phyloP scores from a whole-genome alignment of 192 early-diverging fungal genomes.

The Funneliformis mosseae region DNA sequence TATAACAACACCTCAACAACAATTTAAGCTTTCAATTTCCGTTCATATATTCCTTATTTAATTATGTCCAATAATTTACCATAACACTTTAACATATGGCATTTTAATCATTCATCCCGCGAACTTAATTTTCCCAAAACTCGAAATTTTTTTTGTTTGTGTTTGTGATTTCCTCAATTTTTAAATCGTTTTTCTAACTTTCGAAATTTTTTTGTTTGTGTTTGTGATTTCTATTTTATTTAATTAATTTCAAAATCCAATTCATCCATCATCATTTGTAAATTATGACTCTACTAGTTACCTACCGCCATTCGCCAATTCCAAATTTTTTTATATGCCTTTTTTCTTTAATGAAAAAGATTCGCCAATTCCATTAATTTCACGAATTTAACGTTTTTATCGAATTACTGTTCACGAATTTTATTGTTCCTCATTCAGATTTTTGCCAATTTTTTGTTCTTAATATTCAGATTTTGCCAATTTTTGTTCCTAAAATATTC shows the following conservation, averaged over 20 bases:
- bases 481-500: neutral
- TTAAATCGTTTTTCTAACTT: neutral
- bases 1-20: neutral
- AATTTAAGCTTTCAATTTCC: neutral
- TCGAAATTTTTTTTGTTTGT: constrained; percentile 27
- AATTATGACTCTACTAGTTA: constrained; percentile 24
- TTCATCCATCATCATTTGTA: constrained; percentile 29
- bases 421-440: neutral
- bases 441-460: neutral
- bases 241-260: neutral
- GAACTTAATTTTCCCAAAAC: constrained; percentile 6
- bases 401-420: constrained; percentile 2
- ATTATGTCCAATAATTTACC: neutral
- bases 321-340: neutral
- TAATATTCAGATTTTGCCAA: constrained; percentile 20
- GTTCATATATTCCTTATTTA: no score
- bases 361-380: constrained; percentile 10
- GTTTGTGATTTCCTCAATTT: constrained; percentile 26
- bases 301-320: constrained; percentile 6
- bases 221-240: constrained; percentile 24
- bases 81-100: neutral
- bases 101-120: neutral
- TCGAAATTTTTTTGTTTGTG: constrained; percentile 32
- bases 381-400: constrained; percentile 7
- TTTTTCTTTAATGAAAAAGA: neutral